Conservation (phyloP, 768 basidiomycete genomes). For the Erythrobasidium yunnanense region DNA sequence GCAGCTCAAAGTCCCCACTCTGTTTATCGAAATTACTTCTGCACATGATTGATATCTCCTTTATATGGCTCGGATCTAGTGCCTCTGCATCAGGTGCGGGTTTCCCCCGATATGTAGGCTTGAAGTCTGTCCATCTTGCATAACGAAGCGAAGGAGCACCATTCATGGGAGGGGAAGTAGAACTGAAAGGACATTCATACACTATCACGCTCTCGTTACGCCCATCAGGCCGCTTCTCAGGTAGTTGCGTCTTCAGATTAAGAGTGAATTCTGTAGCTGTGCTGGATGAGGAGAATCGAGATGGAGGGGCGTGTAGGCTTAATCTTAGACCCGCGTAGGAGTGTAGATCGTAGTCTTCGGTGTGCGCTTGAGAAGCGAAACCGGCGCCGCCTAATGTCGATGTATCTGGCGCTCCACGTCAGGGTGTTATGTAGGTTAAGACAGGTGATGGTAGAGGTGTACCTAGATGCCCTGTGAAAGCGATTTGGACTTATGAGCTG, state of each 20-base stretch:
- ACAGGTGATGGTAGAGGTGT: neutral
- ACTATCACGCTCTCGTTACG: conserved; percentile 30
- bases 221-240: conserved; percentile 27
- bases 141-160: neutral
- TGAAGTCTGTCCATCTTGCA: conserved; percentile 31
- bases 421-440: neutral
- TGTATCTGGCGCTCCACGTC: conserved; percentile 27
- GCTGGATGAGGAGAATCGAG: no score
- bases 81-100: conserved; percentile 28
- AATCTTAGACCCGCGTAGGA: conserved; percentile 13
- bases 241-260: conserved; percentile 30
- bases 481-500: neutral
- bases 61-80: conserved; percentile 33
- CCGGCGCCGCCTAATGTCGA: conserved; percentile 36
- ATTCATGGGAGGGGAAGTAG: neutral
- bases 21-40: conserved; percentile 53
- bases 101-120: conserved; percentile 31
- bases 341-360: neutral
- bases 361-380: conserved; percentile 33
- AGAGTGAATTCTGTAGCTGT: conserved; percentile 21
- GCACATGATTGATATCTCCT: conserved; percentile 37
- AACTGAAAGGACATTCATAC: conserved; percentile 32
- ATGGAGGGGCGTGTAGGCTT: neutral
- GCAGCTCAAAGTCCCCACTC: conserved; percentile 48
- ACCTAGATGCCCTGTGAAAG: conserved; percentile 10